These are phyloP conservation scores for Mycena capillaripes DNA, from an alignment of 768 basidiomycete genomes.

Conservation along the genomic window DNA sequence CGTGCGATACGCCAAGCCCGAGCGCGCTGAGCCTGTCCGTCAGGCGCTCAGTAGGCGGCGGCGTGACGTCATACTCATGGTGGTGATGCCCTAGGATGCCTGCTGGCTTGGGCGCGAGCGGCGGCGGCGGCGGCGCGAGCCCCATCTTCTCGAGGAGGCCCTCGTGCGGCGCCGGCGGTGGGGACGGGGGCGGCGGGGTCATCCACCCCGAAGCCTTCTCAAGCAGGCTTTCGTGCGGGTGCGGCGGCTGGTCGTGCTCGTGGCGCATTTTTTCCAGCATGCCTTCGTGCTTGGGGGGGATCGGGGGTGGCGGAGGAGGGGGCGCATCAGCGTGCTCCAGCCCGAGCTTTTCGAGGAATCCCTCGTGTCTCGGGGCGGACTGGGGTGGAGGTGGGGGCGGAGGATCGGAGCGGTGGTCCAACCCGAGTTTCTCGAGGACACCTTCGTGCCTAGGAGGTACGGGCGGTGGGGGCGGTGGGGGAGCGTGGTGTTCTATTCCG, in stretches of 20 bases:
- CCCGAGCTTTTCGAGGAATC: constrained; percentile 27
- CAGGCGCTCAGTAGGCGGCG: constrained; percentile 6
- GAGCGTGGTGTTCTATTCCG: neutral
- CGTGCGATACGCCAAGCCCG: no score
- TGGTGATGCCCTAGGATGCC: constrained; percentile 6
- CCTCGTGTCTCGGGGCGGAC: constrained; percentile 1
- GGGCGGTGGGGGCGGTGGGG: neutral
- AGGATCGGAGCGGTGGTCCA: neutral
- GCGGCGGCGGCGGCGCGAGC: constrained; percentile 2
- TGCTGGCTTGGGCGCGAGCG: constrained; percentile 24
- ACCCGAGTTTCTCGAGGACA: constrained; percentile 13
- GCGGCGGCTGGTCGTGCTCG: constrained; percentile 16
- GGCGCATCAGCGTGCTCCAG: constrained; percentile 7
- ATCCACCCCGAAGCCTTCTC: constrained; percentile 21
- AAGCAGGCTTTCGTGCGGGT: constrained; percentile 14
- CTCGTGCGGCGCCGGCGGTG: constrained; percentile 10
- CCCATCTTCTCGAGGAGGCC: constrained; percentile 18
- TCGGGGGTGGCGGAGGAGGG: constrained; percentile 12
- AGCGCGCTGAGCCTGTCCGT: constrained; percentile 13
- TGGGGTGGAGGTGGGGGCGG: neutral
- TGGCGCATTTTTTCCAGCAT: constrained; percentile 28
- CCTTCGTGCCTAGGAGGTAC: neutral
- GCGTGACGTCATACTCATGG: constrained; percentile 3
- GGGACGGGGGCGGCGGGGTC: constrained; percentile 3
- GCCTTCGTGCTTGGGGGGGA: constrained; percentile 29